These are phyloP conservation scores for Aureobasidium sp. DNA, from an alignment of 2,329 filamentous ascomycete genomes.

Conservation along the genomic window DNA sequence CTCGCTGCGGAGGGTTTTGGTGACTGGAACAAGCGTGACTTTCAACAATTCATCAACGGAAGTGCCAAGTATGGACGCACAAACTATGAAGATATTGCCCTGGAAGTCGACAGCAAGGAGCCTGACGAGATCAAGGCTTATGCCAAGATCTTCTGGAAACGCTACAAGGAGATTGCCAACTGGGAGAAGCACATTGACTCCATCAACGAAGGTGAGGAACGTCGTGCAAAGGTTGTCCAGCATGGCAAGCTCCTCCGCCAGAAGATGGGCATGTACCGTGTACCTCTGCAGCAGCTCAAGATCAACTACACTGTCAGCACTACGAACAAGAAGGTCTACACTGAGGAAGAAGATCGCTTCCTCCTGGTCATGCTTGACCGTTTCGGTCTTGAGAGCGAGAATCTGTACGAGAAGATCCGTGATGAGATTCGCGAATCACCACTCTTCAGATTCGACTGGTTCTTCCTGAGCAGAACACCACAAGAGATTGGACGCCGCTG, in stretches of 20 bases:
- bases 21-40: constrained; percentile 94
- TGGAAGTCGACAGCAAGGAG: constrained; percentile 86
- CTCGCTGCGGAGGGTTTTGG: constrained; percentile 80
- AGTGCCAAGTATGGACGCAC: constrained; percentile 85
- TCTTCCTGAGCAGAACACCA: constrained; percentile 90
- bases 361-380: constrained; percentile 87
- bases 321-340: constrained; percentile 99
- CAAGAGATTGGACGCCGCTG: constrained; percentile 88
- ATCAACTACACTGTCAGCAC: constrained; percentile 98
- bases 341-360: constrained; percentile 95
- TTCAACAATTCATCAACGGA: constrained; percentile 95
- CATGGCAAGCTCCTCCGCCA: constrained; percentile 88
- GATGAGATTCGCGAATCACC: constrained; percentile 93
- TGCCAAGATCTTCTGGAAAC: constrained; percentile 92
- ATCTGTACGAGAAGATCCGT: constrained; percentile 87
- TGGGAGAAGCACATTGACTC: constrained; percentile 81
- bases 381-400: constrained; percentile 84
- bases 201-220: constrained; percentile 89
- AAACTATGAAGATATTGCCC: constrained; percentile 76
- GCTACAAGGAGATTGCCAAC: constrained; percentile 82
- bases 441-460: constrained; percentile 98
- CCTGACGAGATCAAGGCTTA: constrained; percentile 80
- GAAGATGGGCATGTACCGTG: constrained; percentile 95
- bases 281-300: constrained; percentile 93
- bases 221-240: constrained; percentile 78